Conservation (phyloP, 768 basidiomycete genomes). For the Trametes gibbosa region DNA sequence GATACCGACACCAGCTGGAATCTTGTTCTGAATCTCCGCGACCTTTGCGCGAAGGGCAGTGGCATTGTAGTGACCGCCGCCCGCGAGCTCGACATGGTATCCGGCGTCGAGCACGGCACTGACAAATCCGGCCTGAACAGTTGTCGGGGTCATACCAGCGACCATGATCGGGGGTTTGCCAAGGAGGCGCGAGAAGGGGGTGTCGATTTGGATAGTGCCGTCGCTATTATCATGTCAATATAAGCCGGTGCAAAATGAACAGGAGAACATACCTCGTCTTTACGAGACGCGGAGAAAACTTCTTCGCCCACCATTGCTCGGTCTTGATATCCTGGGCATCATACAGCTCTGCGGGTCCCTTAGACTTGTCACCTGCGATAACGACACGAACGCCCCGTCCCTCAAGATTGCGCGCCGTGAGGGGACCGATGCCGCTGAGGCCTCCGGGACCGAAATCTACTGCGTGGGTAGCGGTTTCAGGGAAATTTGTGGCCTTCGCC, state of each 20-base stretch:
- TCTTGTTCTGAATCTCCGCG: constrained; percentile 82
- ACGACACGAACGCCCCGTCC: constrained; percentile 91
- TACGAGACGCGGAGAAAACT: constrained; percentile 79
- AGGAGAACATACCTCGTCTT: constrained; percentile 71
- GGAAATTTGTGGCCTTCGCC: constrained; percentile 87
- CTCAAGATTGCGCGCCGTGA: constrained; percentile 88
- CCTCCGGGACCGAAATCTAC: constrained; percentile 98
- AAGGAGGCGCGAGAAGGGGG: constrained; percentile 91
- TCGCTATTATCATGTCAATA: constrained; percentile 53
- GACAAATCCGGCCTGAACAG: constrained; percentile 94
- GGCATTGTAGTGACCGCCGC: constrained; percentile 95
- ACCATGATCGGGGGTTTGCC: constrained; percentile 99
- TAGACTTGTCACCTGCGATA: constrained; percentile 86
- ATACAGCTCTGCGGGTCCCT: constrained; percentile 86
- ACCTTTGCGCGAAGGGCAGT: constrained; percentile 87
- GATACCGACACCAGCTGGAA: constrained; percentile 87
- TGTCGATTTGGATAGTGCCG: constrained; percentile 90
- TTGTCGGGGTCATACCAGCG: constrained; percentile 98
- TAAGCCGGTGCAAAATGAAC: neutral
- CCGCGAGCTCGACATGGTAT: constrained; percentile 95
- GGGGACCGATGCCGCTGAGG: constrained; percentile 85
- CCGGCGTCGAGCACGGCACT: constrained; percentile 90
- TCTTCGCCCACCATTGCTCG: constrained; percentile 92
- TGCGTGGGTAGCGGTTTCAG: constrained; percentile 87
- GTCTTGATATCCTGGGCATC: constrained; percentile 58